Evolutionary conservation across 106 monocot genomes (phyloP), one percentile per base, ranked within the genome.

Genomic region (Allium sativum): DNA sequence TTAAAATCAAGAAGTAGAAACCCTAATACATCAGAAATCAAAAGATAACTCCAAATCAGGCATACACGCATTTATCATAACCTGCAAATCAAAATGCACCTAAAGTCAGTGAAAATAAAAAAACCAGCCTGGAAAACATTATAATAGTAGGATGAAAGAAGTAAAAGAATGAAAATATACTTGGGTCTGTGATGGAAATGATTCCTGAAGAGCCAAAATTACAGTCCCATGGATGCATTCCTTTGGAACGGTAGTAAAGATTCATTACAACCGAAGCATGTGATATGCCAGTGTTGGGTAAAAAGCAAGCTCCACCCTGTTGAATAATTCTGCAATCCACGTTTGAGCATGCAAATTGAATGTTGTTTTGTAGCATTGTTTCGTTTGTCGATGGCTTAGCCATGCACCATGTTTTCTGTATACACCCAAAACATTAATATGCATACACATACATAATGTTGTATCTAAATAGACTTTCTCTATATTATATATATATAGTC

Each of bases 261-360:
- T 79, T 79, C 70, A 79, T 70, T 51, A 55, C 70, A 10, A 70
- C 66, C 1, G 79, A 74, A 50, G 74, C 79, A 57, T 74, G 79
- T 15, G 65, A 59, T n/a, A 66, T 70, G 11, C 44, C 56, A 2
- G 70, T 74, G 12, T 70, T 44, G 11, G 73, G 79, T 14, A 54
- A 8, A 56, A 70, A 79, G 65, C 79, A 79, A 18, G 62, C 1
- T 16, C 60, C 60, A 10, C 61, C 70, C 7, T 47, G 16, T 41
- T 70, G 70, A 45, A 79, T 74, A 15, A 65, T 44, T 14, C 60
- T 42, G 67, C 79, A 79, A 45, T 74, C 66, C 4, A 70, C 53
- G 15, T 40, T 12, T 7, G 65, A 59, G 62, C 79, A 79, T 7
- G 66, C 74, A 66, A 45, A 74, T 15, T 74, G 42, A 14, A 79